A percentile compares a stretch with the other conserved stretches of the same genome.
These are phyloP conservation scores for Malus orientalis DNA, from an alignment of 306 rosid species.

Conservation along the genomic window DNA sequence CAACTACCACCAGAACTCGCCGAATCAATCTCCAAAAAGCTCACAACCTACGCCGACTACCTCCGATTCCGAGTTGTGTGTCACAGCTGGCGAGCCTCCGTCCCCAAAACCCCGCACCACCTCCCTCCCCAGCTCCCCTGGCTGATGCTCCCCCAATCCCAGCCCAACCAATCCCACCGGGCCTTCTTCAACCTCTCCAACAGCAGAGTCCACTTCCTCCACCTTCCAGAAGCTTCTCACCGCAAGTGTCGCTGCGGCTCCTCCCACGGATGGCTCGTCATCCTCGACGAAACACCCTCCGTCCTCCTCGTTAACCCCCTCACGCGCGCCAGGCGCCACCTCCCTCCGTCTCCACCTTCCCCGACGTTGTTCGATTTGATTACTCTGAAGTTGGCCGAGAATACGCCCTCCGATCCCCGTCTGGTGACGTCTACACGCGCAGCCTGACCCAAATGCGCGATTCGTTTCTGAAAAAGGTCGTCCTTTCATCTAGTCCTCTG, in stretches of 20 bases:
- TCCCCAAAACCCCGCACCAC: constrained; percentile 34
- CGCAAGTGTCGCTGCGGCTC: constrained; percentile 56
- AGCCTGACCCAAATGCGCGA: constrained; percentile 49
- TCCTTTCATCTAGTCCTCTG: constrained; percentile 42
- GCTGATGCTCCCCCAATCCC: constrained; percentile 49
- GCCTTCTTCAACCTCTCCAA: constrained; percentile 44
- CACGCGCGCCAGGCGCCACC: constrained; percentile 31
- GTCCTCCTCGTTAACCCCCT: constrained; percentile 51
- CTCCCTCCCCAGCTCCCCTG: constrained; percentile 72
- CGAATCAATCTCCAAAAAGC: constrained; percentile 25
- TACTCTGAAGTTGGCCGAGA: constrained; percentile 53
- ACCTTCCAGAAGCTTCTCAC: constrained; percentile 41
- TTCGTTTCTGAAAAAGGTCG: constrained; percentile 42
- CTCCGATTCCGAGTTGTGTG: constrained; percentile 48
- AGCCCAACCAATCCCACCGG: constrained; percentile 21
- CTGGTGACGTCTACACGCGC: constrained; percentile 18
- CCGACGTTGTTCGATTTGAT: constrained; percentile 44
- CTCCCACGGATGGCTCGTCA: constrained; percentile 58
- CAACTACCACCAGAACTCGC: constrained; percentile 51
- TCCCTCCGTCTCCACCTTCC: constrained; percentile 61
- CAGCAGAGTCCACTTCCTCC: constrained; percentile 41
- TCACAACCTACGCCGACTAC: constrained; percentile 39
- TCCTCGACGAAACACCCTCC: constrained; percentile 46
- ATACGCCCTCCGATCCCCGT: constrained; percentile 21
- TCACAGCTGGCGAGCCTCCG: constrained; percentile 34